A percentile compares a stretch with the other conserved stretches of the same genome.
phyloP scores from a whole-genome alignment of 768 basidiomycete species.

The Pisolithus marmoratus region DNA sequence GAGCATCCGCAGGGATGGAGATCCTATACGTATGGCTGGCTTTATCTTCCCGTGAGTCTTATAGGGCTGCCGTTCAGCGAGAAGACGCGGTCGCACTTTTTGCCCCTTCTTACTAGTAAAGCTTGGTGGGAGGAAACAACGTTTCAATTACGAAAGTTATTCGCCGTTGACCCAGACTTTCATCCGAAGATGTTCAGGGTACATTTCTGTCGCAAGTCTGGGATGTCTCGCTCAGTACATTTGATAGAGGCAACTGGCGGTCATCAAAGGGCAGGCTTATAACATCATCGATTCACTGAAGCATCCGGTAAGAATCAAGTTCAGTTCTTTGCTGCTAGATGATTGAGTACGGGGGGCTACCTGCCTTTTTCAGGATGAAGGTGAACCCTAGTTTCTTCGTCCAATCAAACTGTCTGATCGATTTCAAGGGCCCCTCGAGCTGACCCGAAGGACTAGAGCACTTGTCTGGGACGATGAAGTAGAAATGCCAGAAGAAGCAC shows the following conservation, averaged over 20 bases:
- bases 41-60: conserved; percentile 78
- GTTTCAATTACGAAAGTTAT: conserved; percentile 67
- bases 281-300: conserved; percentile 82
- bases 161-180: conserved; percentile 79
- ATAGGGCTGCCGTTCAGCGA: conserved; percentile 85
- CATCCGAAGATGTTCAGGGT: conserved; percentile 88
- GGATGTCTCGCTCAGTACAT: conserved; percentile 2
- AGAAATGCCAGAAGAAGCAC: conserved; percentile 57
- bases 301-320: conserved; percentile 51
- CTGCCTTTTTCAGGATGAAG: conserved; percentile 59
- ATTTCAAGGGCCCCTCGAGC: conserved; percentile 72
- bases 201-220: conserved; percentile 17
- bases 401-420: conserved; percentile 7
- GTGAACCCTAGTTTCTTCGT: conserved; percentile 30
- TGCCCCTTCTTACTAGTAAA: conserved; percentile 78
- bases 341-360: conserved; percentile 3
- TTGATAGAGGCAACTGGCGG: conserved; percentile 74
- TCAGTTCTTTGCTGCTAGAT: not conserved
- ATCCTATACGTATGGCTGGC: conserved; percentile 84
- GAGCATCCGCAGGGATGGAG: conserved; percentile 81
- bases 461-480: conserved; percentile 84
- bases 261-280: conserved; percentile 91
- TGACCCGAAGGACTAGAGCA: conserved; percentile 77
- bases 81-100: conserved; percentile 73
- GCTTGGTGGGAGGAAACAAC: conserved; percentile 90